A percentile compares a stretch with the other conserved stretches of the same genome.
phyloP scores from a whole-genome alignment of 1,139 yeast genomes.

The Hemisphaericaspora lyxosophila region DNA sequence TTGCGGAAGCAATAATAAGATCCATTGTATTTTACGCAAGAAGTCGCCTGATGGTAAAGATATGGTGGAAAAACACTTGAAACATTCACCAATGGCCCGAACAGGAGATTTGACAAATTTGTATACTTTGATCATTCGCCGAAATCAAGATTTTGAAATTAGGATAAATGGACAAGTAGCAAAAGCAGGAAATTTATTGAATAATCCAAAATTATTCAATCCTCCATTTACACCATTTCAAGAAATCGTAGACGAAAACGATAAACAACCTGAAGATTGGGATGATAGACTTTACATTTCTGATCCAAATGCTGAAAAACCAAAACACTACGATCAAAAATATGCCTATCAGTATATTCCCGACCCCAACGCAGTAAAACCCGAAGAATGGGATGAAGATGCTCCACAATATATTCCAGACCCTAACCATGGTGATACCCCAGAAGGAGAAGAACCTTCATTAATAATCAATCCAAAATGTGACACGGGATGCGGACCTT shows the following conservation, averaged over 20 bases:
- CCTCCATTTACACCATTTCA: constrained; percentile 68
- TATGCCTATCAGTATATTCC: constrained; percentile 57
- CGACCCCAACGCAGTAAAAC: constrained; percentile 67
- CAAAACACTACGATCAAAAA: constrained; percentile 77
- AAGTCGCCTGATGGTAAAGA: constrained; percentile 54
- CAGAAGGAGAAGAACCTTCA: constrained; percentile 77
- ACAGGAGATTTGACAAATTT: constrained; percentile 57
- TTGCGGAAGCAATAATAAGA: constrained; percentile 78
- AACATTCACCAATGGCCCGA: constrained; percentile 66
- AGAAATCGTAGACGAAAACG: constrained; percentile 61
- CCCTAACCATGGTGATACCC: constrained; percentile 73
- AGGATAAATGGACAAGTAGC: constrained; percentile 78
- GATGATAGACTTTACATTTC: constrained; percentile 62
- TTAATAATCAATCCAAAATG: constrained; percentile 73
- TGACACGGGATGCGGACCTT: constrained; percentile 63
- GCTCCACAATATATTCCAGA: constrained; percentile 59
- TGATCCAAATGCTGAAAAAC: constrained; percentile 67
- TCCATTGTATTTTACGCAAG: constrained; percentile 71
- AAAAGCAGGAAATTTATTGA: constrained; percentile 65
- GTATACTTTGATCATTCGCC: constrained; percentile 71
- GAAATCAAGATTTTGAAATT: constrained; percentile 69
- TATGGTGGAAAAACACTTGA: constrained; percentile 67
- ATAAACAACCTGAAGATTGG: constrained; percentile 76
- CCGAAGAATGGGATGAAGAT: constrained; percentile 77
- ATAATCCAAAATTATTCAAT: constrained; percentile 45